Evolutionary conservation across 2,329 filamentous ascomycete genomes (phyloP).

Genomic region (Cladosporium sp.): DNA sequence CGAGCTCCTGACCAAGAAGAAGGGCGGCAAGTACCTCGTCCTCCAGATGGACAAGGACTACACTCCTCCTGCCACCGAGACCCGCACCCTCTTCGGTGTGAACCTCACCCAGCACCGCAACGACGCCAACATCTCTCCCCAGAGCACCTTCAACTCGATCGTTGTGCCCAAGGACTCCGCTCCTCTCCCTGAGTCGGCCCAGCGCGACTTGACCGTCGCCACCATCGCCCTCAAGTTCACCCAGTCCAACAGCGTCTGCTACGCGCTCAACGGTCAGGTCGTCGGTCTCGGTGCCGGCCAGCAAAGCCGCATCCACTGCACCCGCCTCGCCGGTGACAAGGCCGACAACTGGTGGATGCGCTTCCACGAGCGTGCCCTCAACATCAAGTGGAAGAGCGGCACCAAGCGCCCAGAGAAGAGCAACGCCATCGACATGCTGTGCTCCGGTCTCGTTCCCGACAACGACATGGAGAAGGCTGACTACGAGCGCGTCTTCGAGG

Average conservation of each 20-base stretch:
- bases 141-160: slow-evolving; percentile 75
- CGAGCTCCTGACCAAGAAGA: slow-evolving; percentile 94
- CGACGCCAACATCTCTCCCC: slow-evolving; percentile 78
- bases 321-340: slow-evolving; percentile 93
- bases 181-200: slow-evolving; percentile 71
- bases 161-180: slow-evolving; percentile 78
- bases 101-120: slow-evolving; percentile 88
- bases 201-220: slow-evolving; percentile 86
- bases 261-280: slow-evolving; percentile 88
- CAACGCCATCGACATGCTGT: slow-evolving; percentile 94
- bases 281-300: slow-evolving; percentile 93
- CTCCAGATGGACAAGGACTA: slow-evolving; percentile 91
- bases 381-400: slow-evolving; percentile 95
- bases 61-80: slow-evolving; percentile 69
- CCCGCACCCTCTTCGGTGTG: slow-evolving; percentile 84
- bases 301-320: slow-evolving; percentile 98
- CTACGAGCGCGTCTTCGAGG: slow-evolving; percentile 87
- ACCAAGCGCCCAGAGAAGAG: slow-evolving; percentile 96
- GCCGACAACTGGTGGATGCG: slow-evolving; percentile 99
- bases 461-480: slow-evolving; percentile 76
- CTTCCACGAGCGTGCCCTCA: slow-evolving; percentile 85
- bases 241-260: slow-evolving; percentile 98
- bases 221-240: slow-evolving; percentile 99
- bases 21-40: slow-evolving; percentile 93
- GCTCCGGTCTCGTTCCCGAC: slow-evolving; percentile 83